These are phyloP conservation scores for Tagetes erecta DNA, from an alignment of 129 eudicot species.

Conservation along the genomic window DNA sequence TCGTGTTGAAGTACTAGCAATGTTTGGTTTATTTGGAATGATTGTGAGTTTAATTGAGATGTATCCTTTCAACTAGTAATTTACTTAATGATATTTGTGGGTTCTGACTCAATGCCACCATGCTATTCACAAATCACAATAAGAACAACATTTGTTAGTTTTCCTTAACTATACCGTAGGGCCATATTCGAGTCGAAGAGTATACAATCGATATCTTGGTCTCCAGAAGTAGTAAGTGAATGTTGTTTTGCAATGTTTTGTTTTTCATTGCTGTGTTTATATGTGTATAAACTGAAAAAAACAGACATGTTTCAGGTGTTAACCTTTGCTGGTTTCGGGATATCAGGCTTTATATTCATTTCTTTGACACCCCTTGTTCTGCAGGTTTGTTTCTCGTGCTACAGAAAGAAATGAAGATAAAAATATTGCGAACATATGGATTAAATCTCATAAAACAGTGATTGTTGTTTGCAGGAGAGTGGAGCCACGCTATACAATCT, in stretches of 20 bases:
- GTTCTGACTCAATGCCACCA: too few relatives aligned
- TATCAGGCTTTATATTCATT: constrained; percentile 55
- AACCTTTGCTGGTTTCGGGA: constrained; percentile 59
- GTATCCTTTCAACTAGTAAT: constrained; percentile 59
- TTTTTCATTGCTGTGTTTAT: background rate
- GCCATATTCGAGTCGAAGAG: constrained; percentile 55
- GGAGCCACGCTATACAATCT: constrained; percentile 89
- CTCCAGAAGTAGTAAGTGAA: constrained; percentile 65
- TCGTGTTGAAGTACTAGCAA: constrained; percentile 68
- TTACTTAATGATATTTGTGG: too few relatives aligned
- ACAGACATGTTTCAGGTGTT: constrained; percentile 45
- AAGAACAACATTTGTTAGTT: background rate
- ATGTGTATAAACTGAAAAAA: background rate
- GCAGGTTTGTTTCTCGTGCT: constrained; percentile 49
- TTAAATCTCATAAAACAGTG: background rate
- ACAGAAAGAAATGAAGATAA: background rate
- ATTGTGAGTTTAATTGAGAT: constrained; percentile 59
- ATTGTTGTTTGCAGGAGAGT: constrained; percentile 48
- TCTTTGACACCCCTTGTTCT: constrained; percentile 69
- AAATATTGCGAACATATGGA: background rate
- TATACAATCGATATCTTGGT: constrained; percentile 61
- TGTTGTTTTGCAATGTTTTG: background rate
- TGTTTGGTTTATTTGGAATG: constrained; percentile 80
- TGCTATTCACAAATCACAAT: too few relatives aligned
- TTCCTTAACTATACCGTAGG: constrained; percentile 54